Base-by-base conservation (phyloP, 768 basidiomycete species). In the Xerocomus brunneocitrinus region DNA sequence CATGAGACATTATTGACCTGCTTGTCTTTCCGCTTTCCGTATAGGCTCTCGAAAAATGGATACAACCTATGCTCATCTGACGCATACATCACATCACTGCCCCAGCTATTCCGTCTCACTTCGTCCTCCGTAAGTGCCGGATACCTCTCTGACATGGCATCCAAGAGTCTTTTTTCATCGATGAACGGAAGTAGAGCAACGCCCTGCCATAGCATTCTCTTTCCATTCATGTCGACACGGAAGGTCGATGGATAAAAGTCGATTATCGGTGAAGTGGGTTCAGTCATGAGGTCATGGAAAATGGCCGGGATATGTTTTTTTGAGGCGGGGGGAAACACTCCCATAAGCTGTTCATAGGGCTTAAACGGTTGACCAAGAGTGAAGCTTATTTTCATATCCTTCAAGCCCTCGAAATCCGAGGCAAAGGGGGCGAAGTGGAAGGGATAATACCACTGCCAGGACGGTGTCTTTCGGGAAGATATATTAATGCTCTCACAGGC, bases 381-480 rank as follows among this genome's bases (percentile, higher is more conserved):
- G 64, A 98, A 98, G 35, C 75, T 70, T 66, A 98, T 84, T 35
- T 91, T 74, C 82, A 95, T 83, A 58, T 83, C 77, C 34, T 78
- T 80, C 44, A 95, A 75, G 42, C 89, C 85, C 52, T 81, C 79
- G 60, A 98, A 98, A 69, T 99, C 97, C 55, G 87, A 85, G 8
- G 97, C 97, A 68, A 99, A 99, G 1, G 97, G 97, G 12, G 97
- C 92, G 68, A 97, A 99, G 71, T 99, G 97, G 64, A 89, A 95
- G 1, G 97, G 97, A 69, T 98, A 98, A 73, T 88, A 99, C 97
- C 97, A 99, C 64, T 94, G 84, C 95, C 95, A 98, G 3, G 95
- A 97, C 4, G 91, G 89, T 8, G 90, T 83, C 91, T 88, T 55
- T 41, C 44, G 36, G 48, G 47, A 56, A 57, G 46, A 49, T 60